Evolutionary conservation across 176 grass and related monocot species (phyloP).

Genomic region (Puccinellia tenuiflora): DNA sequence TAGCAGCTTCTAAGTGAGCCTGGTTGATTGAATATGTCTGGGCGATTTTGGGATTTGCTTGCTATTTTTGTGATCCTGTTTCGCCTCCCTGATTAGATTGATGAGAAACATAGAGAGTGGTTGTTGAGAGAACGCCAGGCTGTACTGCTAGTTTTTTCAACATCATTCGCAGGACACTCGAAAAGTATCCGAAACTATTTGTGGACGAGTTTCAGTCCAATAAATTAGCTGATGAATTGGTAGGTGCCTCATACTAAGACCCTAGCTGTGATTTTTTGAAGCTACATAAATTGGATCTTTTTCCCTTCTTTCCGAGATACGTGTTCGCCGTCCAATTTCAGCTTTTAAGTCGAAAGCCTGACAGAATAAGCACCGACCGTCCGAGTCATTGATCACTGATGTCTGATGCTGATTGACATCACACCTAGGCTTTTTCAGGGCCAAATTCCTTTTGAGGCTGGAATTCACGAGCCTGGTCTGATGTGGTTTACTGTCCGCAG

Average conservation of each 20-base stretch:
- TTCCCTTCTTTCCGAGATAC: neutral
- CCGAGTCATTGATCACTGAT: neutral
- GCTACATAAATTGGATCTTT: neutral
- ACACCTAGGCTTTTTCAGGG: neutral
- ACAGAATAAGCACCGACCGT: neutral
- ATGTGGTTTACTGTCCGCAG: slow-evolving; percentile 24
- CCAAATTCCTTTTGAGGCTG: neutral
- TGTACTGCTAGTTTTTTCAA: neutral
- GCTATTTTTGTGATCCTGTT: neutral
- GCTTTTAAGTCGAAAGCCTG: neutral
- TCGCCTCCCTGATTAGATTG: neutral
- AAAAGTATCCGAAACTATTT: neutral
- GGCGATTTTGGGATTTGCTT: neutral
- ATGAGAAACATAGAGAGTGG: neutral
- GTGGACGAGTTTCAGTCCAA: neutral
- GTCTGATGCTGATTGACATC: neutral
- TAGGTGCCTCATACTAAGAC: neutral
- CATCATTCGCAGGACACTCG: neutral
- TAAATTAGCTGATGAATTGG: neutral
- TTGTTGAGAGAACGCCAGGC: neutral
- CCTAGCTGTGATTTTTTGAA: neutral
- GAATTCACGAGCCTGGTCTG: neutral
- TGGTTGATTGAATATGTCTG: neutral
- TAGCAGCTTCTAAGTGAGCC: neutral
- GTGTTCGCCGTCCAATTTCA: neutral